These are phyloP conservation scores for Sanguinoderma infundibulare DNA, from an alignment of 1,284 basidiomycete species.

Conservation along the genomic window DNA sequence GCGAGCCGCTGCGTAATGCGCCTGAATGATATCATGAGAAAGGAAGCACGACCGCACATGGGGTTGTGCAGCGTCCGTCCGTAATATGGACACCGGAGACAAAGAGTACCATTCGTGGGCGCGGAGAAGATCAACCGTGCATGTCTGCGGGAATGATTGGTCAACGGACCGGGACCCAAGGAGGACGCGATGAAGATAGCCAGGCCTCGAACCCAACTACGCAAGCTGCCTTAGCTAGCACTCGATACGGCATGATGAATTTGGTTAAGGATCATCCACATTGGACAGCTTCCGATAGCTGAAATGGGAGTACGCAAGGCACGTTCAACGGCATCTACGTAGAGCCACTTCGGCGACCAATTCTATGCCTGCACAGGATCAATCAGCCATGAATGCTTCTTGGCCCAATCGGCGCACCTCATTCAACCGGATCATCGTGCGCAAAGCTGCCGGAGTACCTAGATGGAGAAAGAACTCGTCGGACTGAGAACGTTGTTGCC, in stretches of 20 bases:
- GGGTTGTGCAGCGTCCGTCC: neutral
- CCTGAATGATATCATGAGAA: slow-evolving; percentile 7
- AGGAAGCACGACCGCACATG: slow-evolving; percentile 2
- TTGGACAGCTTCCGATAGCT: neutral
- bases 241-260: neutral
- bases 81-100: neutral
- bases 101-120: neutral
- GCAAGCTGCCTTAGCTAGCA: neutral
- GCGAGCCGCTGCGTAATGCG: neutral
- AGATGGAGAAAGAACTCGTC: neutral
- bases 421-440: slow-evolving; percentile 14
- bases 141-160: neutral
- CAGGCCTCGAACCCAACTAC: neutral
- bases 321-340: neutral
- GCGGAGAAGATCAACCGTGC: neutral
- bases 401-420: slow-evolving; percentile 8
- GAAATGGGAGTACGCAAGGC: neutral
- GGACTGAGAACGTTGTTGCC: slow-evolving; percentile 8
- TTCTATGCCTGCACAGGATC: slow-evolving; percentile 21
- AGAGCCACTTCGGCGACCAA: slow-evolving; percentile 9
- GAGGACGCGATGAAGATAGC: neutral
- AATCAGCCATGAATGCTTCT: slow-evolving; percentile 18
- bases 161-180: neutral
- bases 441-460: neutral
- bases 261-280: neutral